Evolutionary conservation across 2,329 filamentous ascomycete genomes (phyloP).

Genomic region (Orbilia quercus): DNA sequence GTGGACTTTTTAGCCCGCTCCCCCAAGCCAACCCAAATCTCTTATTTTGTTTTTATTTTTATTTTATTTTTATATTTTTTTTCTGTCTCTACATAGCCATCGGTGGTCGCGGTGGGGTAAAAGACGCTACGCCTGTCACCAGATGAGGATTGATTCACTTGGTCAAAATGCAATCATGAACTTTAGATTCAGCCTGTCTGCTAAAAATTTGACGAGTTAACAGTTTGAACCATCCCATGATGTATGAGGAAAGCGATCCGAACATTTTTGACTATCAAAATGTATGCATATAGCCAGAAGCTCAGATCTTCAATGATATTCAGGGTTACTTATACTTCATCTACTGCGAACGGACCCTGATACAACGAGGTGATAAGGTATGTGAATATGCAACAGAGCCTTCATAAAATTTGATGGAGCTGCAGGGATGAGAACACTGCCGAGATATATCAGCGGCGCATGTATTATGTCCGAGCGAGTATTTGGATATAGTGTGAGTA

Average conservation of each 20-base stretch:
- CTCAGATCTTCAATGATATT: constrained; percentile 43
- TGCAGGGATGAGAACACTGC: constrained; percentile 13
- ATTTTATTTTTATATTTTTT: no score
- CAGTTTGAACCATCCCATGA: no score
- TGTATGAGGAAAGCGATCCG: constrained; percentile 33
- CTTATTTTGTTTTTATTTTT: constrained; percentile 4
- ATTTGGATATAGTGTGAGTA: background rate
- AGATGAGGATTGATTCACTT: background rate
- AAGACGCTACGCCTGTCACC: background rate
- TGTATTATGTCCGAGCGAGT: constrained; percentile 26
- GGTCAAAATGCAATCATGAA: background rate
- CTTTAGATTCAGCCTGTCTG: constrained; percentile 23
- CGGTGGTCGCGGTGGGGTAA: constrained; percentile 47
- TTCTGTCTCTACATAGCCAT: no score
- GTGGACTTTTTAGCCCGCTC: background rate
- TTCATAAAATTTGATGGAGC: background rate
- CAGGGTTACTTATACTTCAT: constrained; percentile 32
- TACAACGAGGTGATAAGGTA: constrained; percentile 7
- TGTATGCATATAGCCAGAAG: constrained; percentile 21
- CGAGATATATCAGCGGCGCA: constrained; percentile 31
- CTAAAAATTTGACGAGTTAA: constrained; percentile 28
- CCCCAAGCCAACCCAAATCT: constrained; percentile 1
- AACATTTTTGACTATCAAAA: background rate
- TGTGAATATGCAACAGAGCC: constrained; percentile 4
- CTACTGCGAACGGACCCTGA: constrained; percentile 23